Conservation (phyloP, 305 asterid species). For the Rubia tinctorum region DNA sequence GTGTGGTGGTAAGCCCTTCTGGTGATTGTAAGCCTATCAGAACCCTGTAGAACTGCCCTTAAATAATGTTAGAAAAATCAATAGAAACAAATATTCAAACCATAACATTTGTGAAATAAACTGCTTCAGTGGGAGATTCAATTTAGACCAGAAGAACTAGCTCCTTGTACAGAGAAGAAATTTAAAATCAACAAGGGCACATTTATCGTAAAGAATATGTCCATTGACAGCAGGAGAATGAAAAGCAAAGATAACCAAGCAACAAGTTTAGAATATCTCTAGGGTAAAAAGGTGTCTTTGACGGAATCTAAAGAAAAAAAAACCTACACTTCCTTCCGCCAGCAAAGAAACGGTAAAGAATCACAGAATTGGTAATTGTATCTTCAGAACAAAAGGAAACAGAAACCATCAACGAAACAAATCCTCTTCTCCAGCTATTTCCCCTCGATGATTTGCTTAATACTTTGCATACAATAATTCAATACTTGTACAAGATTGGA, state of each 20-base stretch:
- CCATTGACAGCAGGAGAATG: background rate
- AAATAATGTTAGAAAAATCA: constrained; percentile 38
- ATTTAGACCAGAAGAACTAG: background rate
- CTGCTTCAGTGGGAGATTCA: background rate
- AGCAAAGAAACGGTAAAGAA: too few species aligned
- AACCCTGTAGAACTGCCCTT: constrained; percentile 97
- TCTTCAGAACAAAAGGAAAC: background rate
- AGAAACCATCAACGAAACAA: background rate
- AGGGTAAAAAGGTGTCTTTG: background rate
- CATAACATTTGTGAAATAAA: background rate
- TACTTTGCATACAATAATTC: background rate
- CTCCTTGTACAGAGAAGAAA: background rate
- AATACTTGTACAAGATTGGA: background rate
- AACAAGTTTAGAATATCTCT: background rate
- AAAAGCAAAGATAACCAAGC: background rate
- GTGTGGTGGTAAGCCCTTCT: constrained; percentile 77
- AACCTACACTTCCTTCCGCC: background rate
- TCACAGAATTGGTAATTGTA: background rate
- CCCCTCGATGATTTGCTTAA: background rate
- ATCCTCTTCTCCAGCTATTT: background rate
- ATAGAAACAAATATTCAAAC: constrained; percentile 9
- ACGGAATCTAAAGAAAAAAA: background rate
- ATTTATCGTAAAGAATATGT: background rate
- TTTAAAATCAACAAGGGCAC: background rate
- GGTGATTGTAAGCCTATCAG: constrained; percentile 95